Evolutionary conservation across 2,329 filamentous ascomycete genomes (phyloP).

Genomic region (Pseudomassariella vexata): DNA sequence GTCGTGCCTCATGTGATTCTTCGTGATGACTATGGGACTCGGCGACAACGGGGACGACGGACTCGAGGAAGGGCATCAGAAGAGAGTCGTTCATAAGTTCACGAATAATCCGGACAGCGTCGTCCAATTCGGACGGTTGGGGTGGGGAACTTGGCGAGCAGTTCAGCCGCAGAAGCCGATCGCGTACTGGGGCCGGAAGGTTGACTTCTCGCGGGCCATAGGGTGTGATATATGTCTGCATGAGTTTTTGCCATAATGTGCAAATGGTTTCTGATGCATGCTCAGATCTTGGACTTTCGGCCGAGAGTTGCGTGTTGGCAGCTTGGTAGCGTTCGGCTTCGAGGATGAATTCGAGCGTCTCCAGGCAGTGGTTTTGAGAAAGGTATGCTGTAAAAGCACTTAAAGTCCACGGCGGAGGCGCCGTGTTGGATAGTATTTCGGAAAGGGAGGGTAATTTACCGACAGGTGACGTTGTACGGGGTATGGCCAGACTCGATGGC

Average conservation of each 20-base stretch:
- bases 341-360: slow-evolving; percentile 94
- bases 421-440: slow-evolving; percentile 82
- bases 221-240: slow-evolving; percentile 84
- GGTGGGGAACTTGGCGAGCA: slow-evolving; percentile 57
- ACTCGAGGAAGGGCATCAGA: slow-evolving; percentile 83
- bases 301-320: slow-evolving; percentile 41
- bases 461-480: slow-evolving; percentile 31
- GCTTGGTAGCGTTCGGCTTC: slow-evolving; percentile 80
- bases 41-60: slow-evolving; percentile 34
- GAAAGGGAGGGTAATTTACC: slow-evolving; percentile 62
- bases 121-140: slow-evolving; percentile 68
- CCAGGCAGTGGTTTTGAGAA: slow-evolving; percentile 93
- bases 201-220: slow-evolving; percentile 87
- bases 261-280: slow-evolving; percentile 73
- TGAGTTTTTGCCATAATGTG: slow-evolving; percentile 78
- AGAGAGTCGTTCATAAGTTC: slow-evolving; percentile 98
- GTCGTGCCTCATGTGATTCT: slow-evolving; percentile 26
- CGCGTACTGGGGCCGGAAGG: slow-evolving; percentile 77
- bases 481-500: slow-evolving; percentile 41
- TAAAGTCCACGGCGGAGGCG: slow-evolving; percentile 83
- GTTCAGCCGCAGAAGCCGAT: slow-evolving; percentile 65
- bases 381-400: slow-evolving; percentile 94
- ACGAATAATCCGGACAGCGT: slow-evolving; percentile 82
- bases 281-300: too few relatives aligned
- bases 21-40: slow-evolving; percentile 31